These are phyloP conservation scores for Trypanosoma platydactyli DNA, from an alignment of 208 protist species.

Conservation along the genomic window DNA sequence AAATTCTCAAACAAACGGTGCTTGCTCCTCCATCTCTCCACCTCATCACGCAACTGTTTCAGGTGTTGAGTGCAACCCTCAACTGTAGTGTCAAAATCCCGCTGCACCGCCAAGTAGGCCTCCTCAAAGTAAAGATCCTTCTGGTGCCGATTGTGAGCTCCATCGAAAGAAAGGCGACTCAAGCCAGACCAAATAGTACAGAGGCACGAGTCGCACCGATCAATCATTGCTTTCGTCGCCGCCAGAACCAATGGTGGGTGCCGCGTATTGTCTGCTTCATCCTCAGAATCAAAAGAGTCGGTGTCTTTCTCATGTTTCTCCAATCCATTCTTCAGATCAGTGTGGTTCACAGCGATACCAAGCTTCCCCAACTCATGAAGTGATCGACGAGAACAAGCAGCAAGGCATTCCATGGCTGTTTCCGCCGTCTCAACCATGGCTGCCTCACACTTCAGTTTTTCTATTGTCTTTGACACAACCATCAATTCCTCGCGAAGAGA, in stretches of 20 bases:
- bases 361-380: slow-evolving; percentile 25
- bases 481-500: slow-evolving; percentile 4
- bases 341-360: slow-evolving; percentile 15
- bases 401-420: slow-evolving; percentile 19
- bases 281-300: slow-evolving; percentile 23
- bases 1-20: slow-evolving; percentile 3
- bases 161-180: slow-evolving; percentile 20
- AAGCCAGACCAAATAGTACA: slow-evolving; percentile 30
- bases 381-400: slow-evolving; percentile 15
- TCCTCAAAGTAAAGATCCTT: slow-evolving; percentile 21
- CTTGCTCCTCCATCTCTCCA: slow-evolving; percentile 12
- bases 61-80: slow-evolving; percentile 4
- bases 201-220: slow-evolving; percentile 22
- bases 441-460: not conserved
- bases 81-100: slow-evolving; percentile 16
- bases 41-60: slow-evolving; percentile 14
- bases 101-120: slow-evolving; percentile 12
- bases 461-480: not conserved
- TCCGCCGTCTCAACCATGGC: slow-evolving; percentile 18
- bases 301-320: slow-evolving; percentile 1
- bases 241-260: slow-evolving; percentile 9
- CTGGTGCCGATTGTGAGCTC: slow-evolving; percentile 15
- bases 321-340: not conserved
- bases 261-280: slow-evolving; percentile 8
- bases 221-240: slow-evolving; percentile 15